These are phyloP conservation scores for Biscutella auriculata DNA, from an alignment of 441 rosid species.

Conservation along the genomic window DNA sequence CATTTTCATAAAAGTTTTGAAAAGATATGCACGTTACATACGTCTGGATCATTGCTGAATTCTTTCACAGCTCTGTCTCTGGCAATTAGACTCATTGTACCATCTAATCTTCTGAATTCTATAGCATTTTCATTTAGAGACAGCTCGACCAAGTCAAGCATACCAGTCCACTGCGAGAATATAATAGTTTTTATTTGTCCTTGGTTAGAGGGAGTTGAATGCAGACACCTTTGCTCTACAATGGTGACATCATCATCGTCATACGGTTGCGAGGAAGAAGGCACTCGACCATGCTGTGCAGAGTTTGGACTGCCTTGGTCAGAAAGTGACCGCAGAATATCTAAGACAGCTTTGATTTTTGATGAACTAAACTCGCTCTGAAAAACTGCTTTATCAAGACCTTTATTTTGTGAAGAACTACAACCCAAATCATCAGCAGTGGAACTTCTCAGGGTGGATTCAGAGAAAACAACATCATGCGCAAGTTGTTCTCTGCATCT, in stretches of 20 bases:
- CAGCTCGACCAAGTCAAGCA: conserved; percentile 73
- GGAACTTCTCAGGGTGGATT: conserved; percentile 52
- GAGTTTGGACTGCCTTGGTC: conserved; percentile 23
- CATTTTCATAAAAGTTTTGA: no score
- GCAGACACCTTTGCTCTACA: conserved; percentile 25
- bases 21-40: no score
- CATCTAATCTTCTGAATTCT: conserved; percentile 79
- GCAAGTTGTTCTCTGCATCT: conserved; percentile 63
- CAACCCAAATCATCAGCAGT: conserved; percentile 35
- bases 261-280: conserved; percentile 23
- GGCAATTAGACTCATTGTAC: conserved; percentile 65
- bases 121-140: conserved; percentile 36
- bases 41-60: conserved; percentile 42
- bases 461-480: conserved; percentile 67
- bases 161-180: conserved; percentile 93
- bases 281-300: conserved; percentile 26
- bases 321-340: conserved; percentile 50
- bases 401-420: conserved; percentile 27
- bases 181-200: conserved; percentile 67
- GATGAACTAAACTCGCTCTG: conserved; percentile 49
- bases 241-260: conserved; percentile 17
- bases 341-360: conserved; percentile 65
- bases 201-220: conserved; percentile 27
- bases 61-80: conserved; percentile 83
- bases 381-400: conserved; percentile 25